phyloP scores from a whole-genome alignment of 1,284 basidiomycete genomes.

The Tilletiopsis washingtonensis region DNA sequence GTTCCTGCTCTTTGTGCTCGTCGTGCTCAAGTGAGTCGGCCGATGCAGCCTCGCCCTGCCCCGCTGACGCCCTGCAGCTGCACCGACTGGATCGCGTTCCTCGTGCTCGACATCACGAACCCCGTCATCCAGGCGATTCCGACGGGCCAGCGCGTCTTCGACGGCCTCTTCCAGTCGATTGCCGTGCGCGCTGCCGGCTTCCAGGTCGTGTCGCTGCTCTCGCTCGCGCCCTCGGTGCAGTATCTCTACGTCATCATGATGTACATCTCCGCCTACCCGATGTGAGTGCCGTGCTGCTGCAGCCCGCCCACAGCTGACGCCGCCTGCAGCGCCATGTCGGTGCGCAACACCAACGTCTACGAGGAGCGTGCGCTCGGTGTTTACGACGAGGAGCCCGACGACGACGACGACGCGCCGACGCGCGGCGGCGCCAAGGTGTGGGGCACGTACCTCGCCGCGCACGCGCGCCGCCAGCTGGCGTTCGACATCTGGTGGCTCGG shows the following conservation, averaged over 20 bases:
- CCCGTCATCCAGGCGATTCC: slow-evolving; percentile 64
- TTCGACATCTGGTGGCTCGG: slow-evolving; percentile 54
- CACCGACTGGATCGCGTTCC: slow-evolving; percentile 79
- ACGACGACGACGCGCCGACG: slow-evolving; percentile 7
- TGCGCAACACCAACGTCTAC: slow-evolving; percentile 97
- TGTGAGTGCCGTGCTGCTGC: no score
- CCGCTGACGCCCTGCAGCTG: slow-evolving; percentile 49
- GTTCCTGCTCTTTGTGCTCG: slow-evolving; percentile 67
- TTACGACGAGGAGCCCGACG: slow-evolving; percentile 18
- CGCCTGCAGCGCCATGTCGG: slow-evolving; percentile 61
- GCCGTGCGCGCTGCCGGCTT: slow-evolving; percentile 86
- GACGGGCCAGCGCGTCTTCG: slow-evolving; percentile 51
- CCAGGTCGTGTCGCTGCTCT: slow-evolving; percentile 62
- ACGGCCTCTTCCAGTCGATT: slow-evolving; percentile 49
- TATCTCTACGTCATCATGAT: slow-evolving; percentile 65
- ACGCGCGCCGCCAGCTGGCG: slow-evolving; percentile 76
- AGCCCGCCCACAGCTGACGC: no score
- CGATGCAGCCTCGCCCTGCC: slow-evolving; percentile 49
- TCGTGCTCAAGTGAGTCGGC: slow-evolving; percentile 55
- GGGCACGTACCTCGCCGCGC: slow-evolving; percentile 67
- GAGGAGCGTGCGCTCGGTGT: slow-evolving; percentile 60
- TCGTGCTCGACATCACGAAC: slow-evolving; percentile 80
- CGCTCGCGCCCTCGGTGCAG: slow-evolving; percentile 75
- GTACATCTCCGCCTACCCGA: slow-evolving; percentile 53
- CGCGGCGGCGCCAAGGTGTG: slow-evolving; percentile 54